A percentile compares a stretch with the other conserved stretches of the same genome.
Evolutionary conservation across 129 eudicot genomes (phyloP).

Genomic region (Apium graveolens): DNA sequence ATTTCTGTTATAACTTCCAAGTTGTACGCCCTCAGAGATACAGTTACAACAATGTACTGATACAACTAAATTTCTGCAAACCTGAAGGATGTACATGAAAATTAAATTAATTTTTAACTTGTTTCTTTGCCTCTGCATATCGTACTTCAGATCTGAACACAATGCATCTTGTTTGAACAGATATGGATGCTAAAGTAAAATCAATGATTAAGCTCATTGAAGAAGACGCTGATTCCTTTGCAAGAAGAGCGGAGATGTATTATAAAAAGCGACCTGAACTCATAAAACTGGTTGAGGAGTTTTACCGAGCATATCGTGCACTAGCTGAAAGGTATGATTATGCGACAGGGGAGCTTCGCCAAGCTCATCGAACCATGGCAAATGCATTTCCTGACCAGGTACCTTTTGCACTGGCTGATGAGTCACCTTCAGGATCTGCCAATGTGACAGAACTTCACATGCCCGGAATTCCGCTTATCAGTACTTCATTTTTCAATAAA

Average conservation of each 20-base stretch:
- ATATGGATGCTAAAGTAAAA: slow-evolving; percentile 86
- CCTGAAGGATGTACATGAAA: neutral
- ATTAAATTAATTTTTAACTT: neutral
- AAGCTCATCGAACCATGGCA: slow-evolving; percentile 80
- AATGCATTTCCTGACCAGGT: slow-evolving; percentile 85
- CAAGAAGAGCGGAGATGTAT: slow-evolving; percentile 98
- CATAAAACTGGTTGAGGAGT: slow-evolving; percentile 91
- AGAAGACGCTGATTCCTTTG: slow-evolving; percentile 99
- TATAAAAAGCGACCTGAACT: slow-evolving; percentile 95
- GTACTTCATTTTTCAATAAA: slow-evolving; percentile 23
- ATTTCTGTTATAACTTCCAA: neutral
- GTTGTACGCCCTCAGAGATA: neutral
- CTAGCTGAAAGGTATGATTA: slow-evolving; percentile 91
- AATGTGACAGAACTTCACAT: slow-evolving; percentile 22
- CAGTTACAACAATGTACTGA: neutral
- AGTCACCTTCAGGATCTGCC: slow-evolving; percentile 34
- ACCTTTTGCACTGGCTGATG: slow-evolving; percentile 44
- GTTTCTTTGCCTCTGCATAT: neutral
- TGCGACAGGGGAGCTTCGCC: slow-evolving; percentile 90
- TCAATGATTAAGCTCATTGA: slow-evolving; percentile 91
- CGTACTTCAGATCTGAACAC: neutral
- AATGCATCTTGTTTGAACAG: slow-evolving; percentile 22
- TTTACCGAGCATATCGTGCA: slow-evolving; percentile 96
- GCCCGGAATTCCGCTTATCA: slow-evolving; percentile 24
- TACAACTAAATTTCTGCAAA: neutral